Conservation (phyloP, 2,329 filamentous ascomycete genomes). For the Grosmannia penicillata region DNA sequence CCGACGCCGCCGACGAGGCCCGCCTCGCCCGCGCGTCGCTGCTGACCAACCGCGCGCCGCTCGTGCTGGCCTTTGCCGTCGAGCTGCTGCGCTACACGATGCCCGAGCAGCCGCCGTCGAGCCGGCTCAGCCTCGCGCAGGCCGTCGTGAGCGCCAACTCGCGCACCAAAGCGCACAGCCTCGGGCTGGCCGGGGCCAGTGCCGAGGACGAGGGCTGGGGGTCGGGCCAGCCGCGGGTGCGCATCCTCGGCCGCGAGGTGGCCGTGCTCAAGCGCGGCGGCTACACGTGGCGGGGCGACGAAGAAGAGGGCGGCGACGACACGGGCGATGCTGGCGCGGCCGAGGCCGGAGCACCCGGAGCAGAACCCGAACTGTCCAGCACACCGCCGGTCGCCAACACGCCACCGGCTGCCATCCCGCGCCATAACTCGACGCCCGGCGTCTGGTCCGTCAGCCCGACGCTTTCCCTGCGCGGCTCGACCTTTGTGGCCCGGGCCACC, state of each 20-base stretch:
- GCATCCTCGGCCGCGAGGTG: conserved; percentile 58
- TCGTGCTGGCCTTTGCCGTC: conserved; percentile 69
- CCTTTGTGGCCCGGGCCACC: conserved; percentile 40
- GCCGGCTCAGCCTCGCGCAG: conserved; percentile 67
- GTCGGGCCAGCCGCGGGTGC: conserved; percentile 59
- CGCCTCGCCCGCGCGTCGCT: conserved; percentile 42
- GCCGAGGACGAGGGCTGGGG: conserved; percentile 61
- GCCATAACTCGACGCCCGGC: conserved; percentile 4
- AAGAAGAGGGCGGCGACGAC: conserved; percentile 13
- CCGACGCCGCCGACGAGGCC: conserved; percentile 15
- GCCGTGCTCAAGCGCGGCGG: conserved; percentile 64
- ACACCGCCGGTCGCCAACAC: conserved; percentile 5
- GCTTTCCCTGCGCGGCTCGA: conserved; percentile 37
- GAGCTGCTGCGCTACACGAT: conserved; percentile 64
- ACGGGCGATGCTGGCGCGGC: conserved; percentile 1
- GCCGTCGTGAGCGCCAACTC: conserved; percentile 74
- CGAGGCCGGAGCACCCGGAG: background rate
- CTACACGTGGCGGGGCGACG: conserved; percentile 43
- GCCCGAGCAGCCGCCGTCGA: conserved; percentile 75
- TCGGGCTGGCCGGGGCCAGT: conserved; percentile 59
- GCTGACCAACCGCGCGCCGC: conserved; percentile 60
- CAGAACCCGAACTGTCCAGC: conserved; percentile 10
- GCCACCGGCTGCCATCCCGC: conserved; percentile 6
- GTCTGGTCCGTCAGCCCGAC: conserved; percentile 36
- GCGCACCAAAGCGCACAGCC: conserved; percentile 56